Evolutionary conservation across 441 rosid genomes (phyloP).

Genomic region (Pelargonium fulgidum): DNA sequence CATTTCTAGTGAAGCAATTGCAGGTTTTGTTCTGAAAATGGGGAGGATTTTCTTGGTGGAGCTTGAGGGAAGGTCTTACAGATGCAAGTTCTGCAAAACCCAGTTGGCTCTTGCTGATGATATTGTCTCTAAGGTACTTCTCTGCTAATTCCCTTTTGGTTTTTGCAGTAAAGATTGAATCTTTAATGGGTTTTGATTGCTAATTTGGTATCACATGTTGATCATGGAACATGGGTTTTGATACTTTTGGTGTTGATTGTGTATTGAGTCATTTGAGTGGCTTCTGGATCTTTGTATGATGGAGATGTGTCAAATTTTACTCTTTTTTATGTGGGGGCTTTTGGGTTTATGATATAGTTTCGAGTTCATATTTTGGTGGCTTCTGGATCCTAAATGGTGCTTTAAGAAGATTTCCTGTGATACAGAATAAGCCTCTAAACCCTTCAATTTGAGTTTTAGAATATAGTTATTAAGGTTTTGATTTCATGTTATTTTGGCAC

Average conservation of each 20-base stretch:
- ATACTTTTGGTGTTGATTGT: not conserved
- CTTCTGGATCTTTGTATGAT: not conserved
- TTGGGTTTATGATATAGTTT: slow-evolving; percentile 3
- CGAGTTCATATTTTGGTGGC: not conserved
- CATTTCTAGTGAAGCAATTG: not conserved
- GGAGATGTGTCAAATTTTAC: not conserved
- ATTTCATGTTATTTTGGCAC: not conserved
- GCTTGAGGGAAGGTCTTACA: slow-evolving; percentile 78
- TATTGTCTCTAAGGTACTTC: slow-evolving; percentile 52
- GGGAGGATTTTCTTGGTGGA: slow-evolving; percentile 81
- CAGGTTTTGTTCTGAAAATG: slow-evolving; percentile 30
- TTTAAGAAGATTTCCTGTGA: not conserved
- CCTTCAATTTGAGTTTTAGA: not conserved
- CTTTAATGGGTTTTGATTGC: not conserved
- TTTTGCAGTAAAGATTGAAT: not conserved
- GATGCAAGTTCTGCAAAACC: slow-evolving; percentile 79
- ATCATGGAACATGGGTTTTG: slow-evolving; percentile 7
- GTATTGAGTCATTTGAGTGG: not conserved
- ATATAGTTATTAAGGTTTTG: not conserved
- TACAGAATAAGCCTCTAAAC: not conserved
- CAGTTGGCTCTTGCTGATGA: slow-evolving; percentile 72
- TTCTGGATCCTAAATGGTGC: not conserved
- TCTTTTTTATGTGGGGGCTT: not conserved
- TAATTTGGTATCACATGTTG: not conserved
- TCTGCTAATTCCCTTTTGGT: not conserved